These are phyloP conservation scores for Gyromitra esculenta DNA, from an alignment of 2,329 filamentous ascomycete genomes.

Conservation along the genomic window DNA sequence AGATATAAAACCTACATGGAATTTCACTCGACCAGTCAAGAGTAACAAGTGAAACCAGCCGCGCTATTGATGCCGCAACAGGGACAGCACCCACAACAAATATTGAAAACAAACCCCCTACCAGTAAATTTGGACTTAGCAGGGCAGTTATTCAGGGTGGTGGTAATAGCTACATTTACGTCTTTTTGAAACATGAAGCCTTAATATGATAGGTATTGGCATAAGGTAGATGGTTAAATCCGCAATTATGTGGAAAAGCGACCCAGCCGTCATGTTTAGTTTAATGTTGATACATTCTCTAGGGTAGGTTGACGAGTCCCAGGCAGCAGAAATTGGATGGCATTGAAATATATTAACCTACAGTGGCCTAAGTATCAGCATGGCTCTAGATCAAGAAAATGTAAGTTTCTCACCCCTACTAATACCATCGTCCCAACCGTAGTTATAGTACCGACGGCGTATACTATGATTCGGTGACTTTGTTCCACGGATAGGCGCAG, in stretches of 20 bases:
- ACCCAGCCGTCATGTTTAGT: conserved; percentile 9
- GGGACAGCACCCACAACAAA: conserved; percentile 19
- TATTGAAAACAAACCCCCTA: conserved; percentile 8
- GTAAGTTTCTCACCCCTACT: not conserved
- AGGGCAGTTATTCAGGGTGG: not conserved
- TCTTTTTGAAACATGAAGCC: conserved; percentile 9
- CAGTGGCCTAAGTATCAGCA: not conserved
- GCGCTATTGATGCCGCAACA: conserved; percentile 12
- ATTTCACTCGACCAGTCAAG: conserved; percentile 15
- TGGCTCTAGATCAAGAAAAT: not conserved
- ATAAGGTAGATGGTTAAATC: conserved; percentile 19
- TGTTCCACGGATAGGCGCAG: conserved; percentile 15
- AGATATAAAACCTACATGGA: conserved; percentile 1
- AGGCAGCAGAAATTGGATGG: not conserved
- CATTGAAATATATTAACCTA: conserved; percentile 27
- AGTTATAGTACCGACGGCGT: conserved; percentile 3
- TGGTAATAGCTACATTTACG: conserved; percentile 12
- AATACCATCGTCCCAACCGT: not conserved
- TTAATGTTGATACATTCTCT: conserved; percentile 13
- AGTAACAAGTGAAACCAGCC: not conserved
- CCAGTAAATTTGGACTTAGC: not conserved
- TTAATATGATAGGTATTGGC: conserved; percentile 17
- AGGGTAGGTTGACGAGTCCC: not conserved
- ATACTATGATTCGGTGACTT: conserved; percentile 7
- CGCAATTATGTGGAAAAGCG: conserved; percentile 18